phyloP scores from a whole-genome alignment of 2,329 filamentous ascomycete genomes.

The Nothopassalora personata region DNA sequence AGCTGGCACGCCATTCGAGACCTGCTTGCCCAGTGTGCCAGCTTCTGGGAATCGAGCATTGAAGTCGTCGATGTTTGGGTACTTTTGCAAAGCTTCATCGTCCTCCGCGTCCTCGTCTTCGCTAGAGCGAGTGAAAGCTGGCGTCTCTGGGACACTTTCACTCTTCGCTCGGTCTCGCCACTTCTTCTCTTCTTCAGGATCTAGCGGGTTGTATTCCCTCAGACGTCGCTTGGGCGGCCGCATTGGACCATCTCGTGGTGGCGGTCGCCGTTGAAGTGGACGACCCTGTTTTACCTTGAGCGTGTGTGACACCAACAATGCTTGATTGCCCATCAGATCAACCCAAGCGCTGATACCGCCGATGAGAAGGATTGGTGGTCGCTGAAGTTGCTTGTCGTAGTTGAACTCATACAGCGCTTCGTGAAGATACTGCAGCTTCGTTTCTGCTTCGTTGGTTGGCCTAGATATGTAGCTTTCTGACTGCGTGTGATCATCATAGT shows the following conservation, averaged over 20 bases:
- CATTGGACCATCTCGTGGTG: conserved; percentile 42
- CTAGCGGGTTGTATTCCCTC: conserved; percentile 64
- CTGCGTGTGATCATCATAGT: conserved; percentile 71
- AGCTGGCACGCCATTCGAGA: conserved; percentile 31
- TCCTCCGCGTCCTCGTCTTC: conserved; percentile 39
- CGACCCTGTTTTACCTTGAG: conserved; percentile 45
- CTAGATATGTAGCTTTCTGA: conserved; percentile 53
- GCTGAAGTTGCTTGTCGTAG: conserved; percentile 66
- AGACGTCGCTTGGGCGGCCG: conserved; percentile 53
- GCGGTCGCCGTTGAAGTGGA: conserved; percentile 49
- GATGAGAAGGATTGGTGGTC: conserved; percentile 68
- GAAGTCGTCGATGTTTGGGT: conserved; percentile 66
- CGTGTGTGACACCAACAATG: conserved; percentile 55
- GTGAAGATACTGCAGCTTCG: conserved; percentile 64
- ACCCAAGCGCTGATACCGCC: conserved; percentile 86
- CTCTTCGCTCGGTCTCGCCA: conserved; percentile 74
- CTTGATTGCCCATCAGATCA: conserved; percentile 68
- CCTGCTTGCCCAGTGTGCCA: conserved; percentile 55
- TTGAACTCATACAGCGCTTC: conserved; percentile 81
- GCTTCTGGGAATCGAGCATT: conserved; percentile 73
- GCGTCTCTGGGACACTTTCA: conserved; percentile 50
- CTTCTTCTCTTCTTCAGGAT: conserved; percentile 70
- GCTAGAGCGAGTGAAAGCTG: conserved; percentile 32
- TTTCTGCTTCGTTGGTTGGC: conserved; percentile 37
- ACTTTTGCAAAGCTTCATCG: conserved; percentile 13